A percentile compares a stretch with the other conserved stretches of the same genome.
Evolutionary conservation across 306 rosid genomes (phyloP).

Genomic region (Rosa multiflora): DNA sequence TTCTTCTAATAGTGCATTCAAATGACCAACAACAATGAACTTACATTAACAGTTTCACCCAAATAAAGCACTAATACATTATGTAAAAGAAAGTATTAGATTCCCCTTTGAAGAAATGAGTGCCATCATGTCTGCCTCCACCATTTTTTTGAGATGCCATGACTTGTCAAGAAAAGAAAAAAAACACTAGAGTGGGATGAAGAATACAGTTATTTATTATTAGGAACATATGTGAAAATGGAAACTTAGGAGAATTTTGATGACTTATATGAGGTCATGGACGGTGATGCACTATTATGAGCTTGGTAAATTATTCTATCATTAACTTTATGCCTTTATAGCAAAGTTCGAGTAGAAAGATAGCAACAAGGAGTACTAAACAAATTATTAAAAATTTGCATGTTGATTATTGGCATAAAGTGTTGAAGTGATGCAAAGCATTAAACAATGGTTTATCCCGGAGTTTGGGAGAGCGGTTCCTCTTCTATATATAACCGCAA

Average conservation of each 20-base stretch:
- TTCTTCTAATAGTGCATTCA: constrained; percentile 24
- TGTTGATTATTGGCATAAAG: constrained; percentile 14
- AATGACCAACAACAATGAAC: constrained; percentile 6
- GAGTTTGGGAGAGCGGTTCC: constrained; percentile 1
- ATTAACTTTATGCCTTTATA: constrained; percentile 9
- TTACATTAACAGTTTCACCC: not conserved
- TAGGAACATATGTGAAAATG: not conserved
- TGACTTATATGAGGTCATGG: constrained; percentile 7
- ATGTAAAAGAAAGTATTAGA: constrained; percentile 29
- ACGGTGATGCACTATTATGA: constrained; percentile 13
- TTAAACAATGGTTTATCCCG: constrained; percentile 17
- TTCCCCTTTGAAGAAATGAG: constrained; percentile 30
- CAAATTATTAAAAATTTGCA: constrained; percentile 14
- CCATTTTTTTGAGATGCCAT: constrained; percentile 28
- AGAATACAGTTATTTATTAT: no score
- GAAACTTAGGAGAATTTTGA: not conserved
- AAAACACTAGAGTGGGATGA: no score
- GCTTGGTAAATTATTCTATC: constrained; percentile 18
- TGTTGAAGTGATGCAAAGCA: constrained; percentile 35
- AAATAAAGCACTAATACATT: constrained; percentile 1
- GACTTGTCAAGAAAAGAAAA: not conserved
- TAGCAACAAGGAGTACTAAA: not conserved
- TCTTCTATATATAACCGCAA: constrained; percentile 31
- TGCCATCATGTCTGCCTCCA: constrained; percentile 11
- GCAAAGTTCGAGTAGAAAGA: constrained; percentile 25